Evolutionary conservation across 768 basidiomycete species (phyloP), one percentile per base, ranked within the genome.

Genomic region (Solioccasus polychromus): DNA sequence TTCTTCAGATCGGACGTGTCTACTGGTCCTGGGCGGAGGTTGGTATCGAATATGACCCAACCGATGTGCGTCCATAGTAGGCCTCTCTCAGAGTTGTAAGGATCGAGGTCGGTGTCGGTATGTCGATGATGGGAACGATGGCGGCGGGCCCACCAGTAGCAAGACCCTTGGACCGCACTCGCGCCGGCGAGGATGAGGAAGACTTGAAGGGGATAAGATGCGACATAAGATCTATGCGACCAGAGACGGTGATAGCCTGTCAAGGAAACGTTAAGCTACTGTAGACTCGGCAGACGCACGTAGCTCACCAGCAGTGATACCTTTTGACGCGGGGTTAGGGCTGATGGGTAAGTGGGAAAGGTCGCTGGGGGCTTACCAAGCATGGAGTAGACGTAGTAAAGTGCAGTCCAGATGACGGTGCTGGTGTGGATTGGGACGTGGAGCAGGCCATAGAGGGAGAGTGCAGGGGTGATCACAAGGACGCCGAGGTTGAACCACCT

Each of bases 381-480:
- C 78, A 92, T 90, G n/a, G 88, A 88, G 67, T 86, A 87, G 52
- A 84, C 68, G 71, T 92, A 95, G 72, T 91, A 94, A 15, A 75
- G 58, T 22, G 78, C 63, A 15, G 80, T 68, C 68, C 83, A 93
- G 8, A 79, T 40, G 20, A 71, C 57, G 0, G 92, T 95, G 59
- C 74, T 68, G 39, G 58, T 60, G 44, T 71, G 66, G 32, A 72
- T 53, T 39, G 70, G 64, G 8, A 78, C 79, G 19, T 54, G 57
- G 10, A 79, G 72, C 39, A 82, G 55, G 11, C 92, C 93, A 68
- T 84, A 88, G 40, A 83, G 61, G 40, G 86, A 76, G 45, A 92
- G 53, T 9, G 74, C 67, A 8, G 93, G 92, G 0, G 89, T 87
- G 51, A 84, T 48, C 35, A 82, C 77, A 35, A 93, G 70, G 28